Evolutionary conservation across 345 rosid genomes (phyloP).

Genomic region (Sonneratia alba): DNA sequence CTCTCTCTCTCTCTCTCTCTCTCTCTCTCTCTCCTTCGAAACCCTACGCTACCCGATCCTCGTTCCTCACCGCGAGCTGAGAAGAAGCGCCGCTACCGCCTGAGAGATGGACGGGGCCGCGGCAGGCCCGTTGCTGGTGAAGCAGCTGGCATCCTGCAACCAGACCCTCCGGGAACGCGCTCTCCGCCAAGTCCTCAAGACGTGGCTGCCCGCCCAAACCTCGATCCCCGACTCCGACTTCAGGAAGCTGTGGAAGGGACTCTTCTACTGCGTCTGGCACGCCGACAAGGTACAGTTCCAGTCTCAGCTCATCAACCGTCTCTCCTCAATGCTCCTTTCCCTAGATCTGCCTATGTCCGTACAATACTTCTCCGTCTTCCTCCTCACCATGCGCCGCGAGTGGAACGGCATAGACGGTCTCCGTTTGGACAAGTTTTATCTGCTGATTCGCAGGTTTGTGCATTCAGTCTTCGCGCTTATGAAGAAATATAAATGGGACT

Average conservation of each 20-base stretch:
- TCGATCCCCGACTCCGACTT: constrained; percentile 58
- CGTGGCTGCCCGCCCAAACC: constrained; percentile 67
- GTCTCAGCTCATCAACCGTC: constrained; percentile 50
- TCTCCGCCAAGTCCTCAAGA: constrained; percentile 38
- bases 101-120: constrained; percentile 8
- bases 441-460: constrained; percentile 68
- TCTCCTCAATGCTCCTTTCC: constrained; percentile 41
- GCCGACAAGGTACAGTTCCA: constrained; percentile 71
- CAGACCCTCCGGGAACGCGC: constrained; percentile 53
- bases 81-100: not conserved
- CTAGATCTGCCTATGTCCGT: constrained; percentile 42
- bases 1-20: not conserved
- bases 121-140: constrained; percentile 44
- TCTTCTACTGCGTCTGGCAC: constrained; percentile 97
- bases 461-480: constrained; percentile 33
- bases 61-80: not conserved
- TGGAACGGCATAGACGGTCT: constrained; percentile 82
- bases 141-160: constrained; percentile 64
- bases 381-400: constrained; percentile 89
- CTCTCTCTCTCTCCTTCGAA: not conserved
- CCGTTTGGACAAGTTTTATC: constrained; percentile 84
- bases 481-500: constrained; percentile 53
- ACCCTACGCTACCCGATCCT: not conserved
- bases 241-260: constrained; percentile 91
- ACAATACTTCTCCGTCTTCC: constrained; percentile 61